Base-by-base conservation (phyloP, 2,329 filamentous ascomycete genomes). In the Colletotrichum tropicicola region DNA sequence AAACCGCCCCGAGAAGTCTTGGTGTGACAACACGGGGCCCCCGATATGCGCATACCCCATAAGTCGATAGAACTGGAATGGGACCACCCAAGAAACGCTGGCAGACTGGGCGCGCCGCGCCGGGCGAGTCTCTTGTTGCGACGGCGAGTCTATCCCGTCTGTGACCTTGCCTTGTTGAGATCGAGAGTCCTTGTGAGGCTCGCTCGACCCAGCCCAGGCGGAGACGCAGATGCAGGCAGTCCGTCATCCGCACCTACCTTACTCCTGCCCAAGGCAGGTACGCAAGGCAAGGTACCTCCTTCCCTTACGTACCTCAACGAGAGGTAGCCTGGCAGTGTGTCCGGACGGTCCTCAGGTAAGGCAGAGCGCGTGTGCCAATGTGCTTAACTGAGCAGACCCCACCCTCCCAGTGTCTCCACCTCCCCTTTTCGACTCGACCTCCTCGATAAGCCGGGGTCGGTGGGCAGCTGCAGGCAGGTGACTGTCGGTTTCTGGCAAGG, bases 41-140 rank as follows among this genome's bases (percentile, higher is more conserved):
- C 44, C 30, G 57, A 51, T 65, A 65, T 55, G 28, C 44, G 61
- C 57, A 65, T 65, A 49, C 49, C 32, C 60, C 30, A 32, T 60
- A 64, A 49, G 17, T 64, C 43, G 19, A 64, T 54, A 49, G 21
- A 30, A 21, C 32, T 41, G n/a, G 41, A 17, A n/a, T 35, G 41
- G 52, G 52, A 45, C 39, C 27, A 35, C 27, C 19, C 32, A 35
- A 23, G 39, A 44, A 55, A 32, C 51, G 15, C 45, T 49, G 45
- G 27, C 28, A 32, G 47, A n/a, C 44, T 32, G 47, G 47, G 47
- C 47, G 28, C 15, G 23, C 17, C 7, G 23, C n/a, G 21, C n/a
- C n/a, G n/a, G n/a, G n/a, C n/a, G n/a, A n/a, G n/a, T n/a, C n/a
- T n/a, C n/a, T n/a, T n/a, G n/a, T n/a, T n/a, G n/a, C n/a, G n/a